A percentile compares a stretch with the other conserved stretches of the same genome.
These are phyloP conservation scores for Penicillium verrucosum DNA, from an alignment of 2,329 filamentous ascomycete species.

Conservation along the genomic window DNA sequence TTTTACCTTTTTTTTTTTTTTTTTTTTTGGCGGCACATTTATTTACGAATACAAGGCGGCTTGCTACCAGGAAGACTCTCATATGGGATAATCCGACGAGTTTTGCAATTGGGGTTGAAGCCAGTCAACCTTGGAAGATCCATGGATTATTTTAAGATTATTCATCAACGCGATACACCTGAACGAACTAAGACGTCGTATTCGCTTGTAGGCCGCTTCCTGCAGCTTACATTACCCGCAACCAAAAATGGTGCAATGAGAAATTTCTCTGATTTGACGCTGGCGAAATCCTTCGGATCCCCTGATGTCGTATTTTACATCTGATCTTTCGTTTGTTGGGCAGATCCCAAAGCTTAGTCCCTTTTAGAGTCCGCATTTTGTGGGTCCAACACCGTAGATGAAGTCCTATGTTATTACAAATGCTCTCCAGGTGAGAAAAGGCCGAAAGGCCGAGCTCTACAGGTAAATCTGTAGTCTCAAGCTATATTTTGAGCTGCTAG, in stretches of 20 bases:
- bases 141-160: no score
- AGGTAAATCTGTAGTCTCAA: neutral
- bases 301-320: neutral
- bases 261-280: neutral
- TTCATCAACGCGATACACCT: neutral
- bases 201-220: neutral
- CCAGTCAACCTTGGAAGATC: no score
- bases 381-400: neutral
- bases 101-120: neutral
- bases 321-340: neutral
- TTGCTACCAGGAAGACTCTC: neutral
- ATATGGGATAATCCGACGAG: neutral
- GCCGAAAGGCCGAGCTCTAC: neutral
- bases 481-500: neutral
- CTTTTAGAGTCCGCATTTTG: neutral
- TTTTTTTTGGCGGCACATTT: neutral
- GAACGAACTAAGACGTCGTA: neutral
- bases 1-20: neutral
- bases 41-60: neutral
- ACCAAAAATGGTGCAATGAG: neutral
- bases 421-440: neutral
- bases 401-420: neutral
- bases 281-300: neutral
- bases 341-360: neutral
- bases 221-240: neutral